Evolutionary conservation across 1,139 yeast species (phyloP).

Genomic region (Suhomyces anneliseae): DNA sequence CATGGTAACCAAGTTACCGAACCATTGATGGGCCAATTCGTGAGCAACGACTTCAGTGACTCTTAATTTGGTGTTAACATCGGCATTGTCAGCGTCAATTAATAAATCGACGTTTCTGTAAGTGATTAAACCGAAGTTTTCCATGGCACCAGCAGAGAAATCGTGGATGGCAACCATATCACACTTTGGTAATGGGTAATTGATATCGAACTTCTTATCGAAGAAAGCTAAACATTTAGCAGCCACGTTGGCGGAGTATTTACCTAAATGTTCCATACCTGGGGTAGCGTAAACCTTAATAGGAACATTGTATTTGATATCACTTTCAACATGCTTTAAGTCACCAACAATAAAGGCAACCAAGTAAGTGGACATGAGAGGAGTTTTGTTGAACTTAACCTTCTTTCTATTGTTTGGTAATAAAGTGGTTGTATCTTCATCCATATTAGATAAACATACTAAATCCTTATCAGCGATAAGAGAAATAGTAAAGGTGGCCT

Average conservation of each 20-base stretch:
- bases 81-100: conserved; percentile 46
- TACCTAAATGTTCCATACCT: conserved; percentile 51
- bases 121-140: conserved; percentile 58
- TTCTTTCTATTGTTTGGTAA: conserved; percentile 50
- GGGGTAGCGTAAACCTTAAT: conserved; percentile 57
- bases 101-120: conserved; percentile 56
- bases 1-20: conserved; percentile 63
- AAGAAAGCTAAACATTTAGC: conserved; percentile 54
- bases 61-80: conserved; percentile 45
- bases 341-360: conserved; percentile 34
- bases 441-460: conserved; percentile 82
- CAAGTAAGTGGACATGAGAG: conserved; percentile 22
- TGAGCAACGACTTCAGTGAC: conserved; percentile 62
- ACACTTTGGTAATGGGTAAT: conserved; percentile 60
- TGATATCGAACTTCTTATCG: conserved; percentile 52
- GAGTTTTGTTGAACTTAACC: conserved; percentile 39
- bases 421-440: conserved; percentile 50
- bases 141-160: conserved; percentile 64
- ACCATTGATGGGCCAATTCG: conserved; percentile 68
- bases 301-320: conserved; percentile 34
- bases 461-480: conserved; percentile 58
- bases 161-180: conserved; percentile 59
- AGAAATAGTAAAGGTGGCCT: conserved; percentile 69
- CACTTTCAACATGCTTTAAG: conserved; percentile 35
- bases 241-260: conserved; percentile 51